A percentile compares a stretch with the other conserved stretches of the same genome.
Evolutionary conservation across 768 basidiomycete genomes (phyloP).

Genomic region (Collybiopsis luxurians): DNA sequence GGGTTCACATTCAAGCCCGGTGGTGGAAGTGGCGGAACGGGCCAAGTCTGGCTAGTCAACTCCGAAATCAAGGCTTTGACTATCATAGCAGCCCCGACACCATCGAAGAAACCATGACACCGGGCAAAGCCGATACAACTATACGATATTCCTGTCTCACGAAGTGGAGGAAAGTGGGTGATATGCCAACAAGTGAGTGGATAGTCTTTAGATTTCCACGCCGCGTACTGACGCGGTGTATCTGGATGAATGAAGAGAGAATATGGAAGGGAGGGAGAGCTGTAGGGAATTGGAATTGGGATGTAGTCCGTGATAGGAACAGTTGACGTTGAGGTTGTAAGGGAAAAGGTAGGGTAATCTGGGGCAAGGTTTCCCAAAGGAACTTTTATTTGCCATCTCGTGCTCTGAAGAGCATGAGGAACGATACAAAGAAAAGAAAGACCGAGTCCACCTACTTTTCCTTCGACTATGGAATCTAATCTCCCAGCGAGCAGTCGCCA

Average conservation of each 20-base stretch:
- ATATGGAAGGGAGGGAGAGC: constrained; percentile 33
- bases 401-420: constrained; percentile 17
- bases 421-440: neutral
- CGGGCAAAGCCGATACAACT: constrained; percentile 41
- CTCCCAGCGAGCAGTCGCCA: constrained; percentile 32
- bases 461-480: constrained; percentile 20
- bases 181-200: constrained; percentile 45
- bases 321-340: constrained; percentile 32
- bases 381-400: constrained; percentile 33
- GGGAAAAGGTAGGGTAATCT: constrained; percentile 31
- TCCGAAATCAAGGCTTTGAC: constrained; percentile 38
- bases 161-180: constrained; percentile 34
- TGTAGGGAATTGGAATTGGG: constrained; percentile 26
- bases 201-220: constrained; percentile 30
- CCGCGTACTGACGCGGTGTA: constrained; percentile 33
- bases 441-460: constrained; percentile 14
- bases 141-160: constrained; percentile 23
- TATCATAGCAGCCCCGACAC: constrained; percentile 33
- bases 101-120: constrained; percentile 43
- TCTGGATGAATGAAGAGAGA: constrained; percentile 35
- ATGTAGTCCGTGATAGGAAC: constrained; percentile 35
- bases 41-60: constrained; percentile 34
- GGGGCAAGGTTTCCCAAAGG: constrained; percentile 32
- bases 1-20: constrained; percentile 31
- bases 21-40: constrained; percentile 29